phyloP scores from a whole-genome alignment of 164 flowering plant species.

The Brasenia schreberi region DNA sequence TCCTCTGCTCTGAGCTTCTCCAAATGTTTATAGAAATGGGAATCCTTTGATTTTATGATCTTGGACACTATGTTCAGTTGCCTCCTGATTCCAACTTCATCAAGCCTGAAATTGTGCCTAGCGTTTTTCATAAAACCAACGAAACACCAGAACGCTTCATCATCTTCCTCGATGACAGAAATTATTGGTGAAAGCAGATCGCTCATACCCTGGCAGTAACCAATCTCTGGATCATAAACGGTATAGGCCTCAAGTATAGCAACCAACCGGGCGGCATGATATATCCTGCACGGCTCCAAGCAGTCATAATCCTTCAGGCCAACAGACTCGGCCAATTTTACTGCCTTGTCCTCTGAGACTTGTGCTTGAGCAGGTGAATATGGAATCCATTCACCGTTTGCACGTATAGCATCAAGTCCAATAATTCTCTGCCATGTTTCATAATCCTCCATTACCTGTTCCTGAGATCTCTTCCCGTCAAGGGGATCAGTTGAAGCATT shows the following conservation, averaged over 20 bases:
- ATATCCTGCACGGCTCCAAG: slow-evolving; percentile 59
- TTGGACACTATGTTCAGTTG: slow-evolving; percentile 74
- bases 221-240: slow-evolving; percentile 77
- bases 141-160: slow-evolving; percentile 96
- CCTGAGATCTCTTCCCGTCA: slow-evolving; percentile 15
- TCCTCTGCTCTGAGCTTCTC: slow-evolving; percentile 86
- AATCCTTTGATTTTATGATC: slow-evolving; percentile 78
- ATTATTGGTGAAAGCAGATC: slow-evolving; percentile 91
- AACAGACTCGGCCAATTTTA: slow-evolving; percentile 28
- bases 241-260: slow-evolving; percentile 97
- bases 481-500: slow-evolving; percentile 1
- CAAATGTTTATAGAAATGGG: slow-evolving; percentile 77
- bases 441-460: slow-evolving; percentile 48
- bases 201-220: slow-evolving; percentile 98
- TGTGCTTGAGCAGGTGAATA: slow-evolving; percentile 53
- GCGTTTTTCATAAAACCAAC: slow-evolving; percentile 93
- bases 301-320: slow-evolving; percentile 79
- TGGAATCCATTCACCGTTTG: slow-evolving; percentile 65
- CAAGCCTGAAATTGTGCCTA: slow-evolving; percentile 86
- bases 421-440: slow-evolving; percentile 91
- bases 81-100: slow-evolving; percentile 78
- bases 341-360: slow-evolving; percentile 33
- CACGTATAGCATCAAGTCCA: slow-evolving; percentile 84
- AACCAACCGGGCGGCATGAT: slow-evolving; percentile 87
- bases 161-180: slow-evolving; percentile 55